phyloP scores from a whole-genome alignment of 805 yeast species.

The Danielia oregonensis region DNA sequence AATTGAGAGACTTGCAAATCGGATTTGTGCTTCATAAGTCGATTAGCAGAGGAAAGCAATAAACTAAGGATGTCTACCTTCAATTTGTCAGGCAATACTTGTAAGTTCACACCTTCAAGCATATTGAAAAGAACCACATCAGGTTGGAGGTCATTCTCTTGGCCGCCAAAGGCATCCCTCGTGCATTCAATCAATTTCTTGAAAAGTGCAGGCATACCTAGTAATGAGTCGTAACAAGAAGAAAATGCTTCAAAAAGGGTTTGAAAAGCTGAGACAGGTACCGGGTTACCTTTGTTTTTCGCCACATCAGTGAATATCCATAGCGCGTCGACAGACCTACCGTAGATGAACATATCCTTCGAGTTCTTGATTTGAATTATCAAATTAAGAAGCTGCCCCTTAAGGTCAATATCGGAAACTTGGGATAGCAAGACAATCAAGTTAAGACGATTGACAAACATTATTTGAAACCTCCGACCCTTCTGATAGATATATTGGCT shows the following conservation, averaged over 20 bases:
- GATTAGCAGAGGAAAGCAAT: background rate
- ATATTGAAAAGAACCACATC: background rate
- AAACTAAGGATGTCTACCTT: background rate
- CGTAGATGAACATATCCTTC: constrained; percentile 22
- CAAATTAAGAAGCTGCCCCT: constrained; percentile 24
- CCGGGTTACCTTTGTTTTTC: constrained; percentile 4
- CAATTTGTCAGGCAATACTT: background rate
- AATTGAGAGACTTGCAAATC: background rate
- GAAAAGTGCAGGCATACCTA: constrained; percentile 4
- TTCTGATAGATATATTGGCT: constrained; percentile 31
- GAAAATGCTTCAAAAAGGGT: constrained; percentile 13
- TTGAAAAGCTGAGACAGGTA: constrained; percentile 20
- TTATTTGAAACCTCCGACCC: constrained; percentile 23
- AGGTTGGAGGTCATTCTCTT: background rate
- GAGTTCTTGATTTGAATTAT: constrained; percentile 20
- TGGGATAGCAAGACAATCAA: constrained; percentile 32
- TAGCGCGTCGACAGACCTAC: constrained; percentile 20
- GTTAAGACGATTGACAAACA: constrained; percentile 36
- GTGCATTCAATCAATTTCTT: constrained; percentile 5
- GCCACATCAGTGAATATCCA: constrained; percentile 17
- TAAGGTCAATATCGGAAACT: constrained; percentile 31
- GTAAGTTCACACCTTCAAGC: background rate
- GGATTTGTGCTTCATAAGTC: background rate
- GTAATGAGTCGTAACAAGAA: background rate
- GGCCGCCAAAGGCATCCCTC: constrained; percentile 8